Conservation (phyloP, 2,329 filamentous ascomycete genomes). For the Basipetospora chlamydospora region DNA sequence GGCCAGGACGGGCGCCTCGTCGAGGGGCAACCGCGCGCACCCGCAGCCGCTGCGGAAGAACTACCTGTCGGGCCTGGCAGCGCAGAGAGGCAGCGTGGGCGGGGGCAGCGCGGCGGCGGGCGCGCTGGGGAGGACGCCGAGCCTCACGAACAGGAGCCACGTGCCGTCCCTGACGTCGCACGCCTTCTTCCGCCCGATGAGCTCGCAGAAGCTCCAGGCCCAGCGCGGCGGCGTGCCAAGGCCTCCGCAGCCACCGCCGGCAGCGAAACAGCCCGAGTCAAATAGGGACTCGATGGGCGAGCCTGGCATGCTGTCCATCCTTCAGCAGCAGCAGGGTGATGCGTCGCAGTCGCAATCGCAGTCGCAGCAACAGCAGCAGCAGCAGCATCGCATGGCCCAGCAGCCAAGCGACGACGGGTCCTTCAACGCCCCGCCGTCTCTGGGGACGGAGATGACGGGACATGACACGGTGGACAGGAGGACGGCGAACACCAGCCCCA, state of each 20-base stretch:
- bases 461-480: conserved; percentile 54
- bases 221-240: conserved; percentile 32
- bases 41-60: conserved; percentile 42
- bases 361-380: not conserved
- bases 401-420: conserved; percentile 30
- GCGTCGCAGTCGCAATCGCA: not conserved
- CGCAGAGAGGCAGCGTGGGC: conserved; percentile 25
- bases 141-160: conserved; percentile 66
- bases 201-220: conserved; percentile 83
- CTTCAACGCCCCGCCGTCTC: conserved; percentile 49
- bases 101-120: conserved; percentile 1
- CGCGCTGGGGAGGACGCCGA: conserved; percentile 17
- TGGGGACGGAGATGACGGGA: conserved; percentile 70
- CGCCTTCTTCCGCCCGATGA: conserved; percentile 94
- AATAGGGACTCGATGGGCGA: conserved; percentile 1
- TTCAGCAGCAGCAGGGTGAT: not conserved
- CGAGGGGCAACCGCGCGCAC: conserved; percentile 37
- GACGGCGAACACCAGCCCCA: conserved; percentile 63
- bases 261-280: conserved; percentile 6
- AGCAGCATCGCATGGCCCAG: conserved; percentile 3
- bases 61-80: conserved; percentile 24
- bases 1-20: conserved; percentile 32
- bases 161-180: conserved; percentile 79
- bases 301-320: conserved; percentile 3
- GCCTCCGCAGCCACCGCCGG: conserved; percentile 2